phyloP scores from a whole-genome alignment of 2,329 filamentous ascomycete genomes.

The Xylariaceae sp. region DNA sequence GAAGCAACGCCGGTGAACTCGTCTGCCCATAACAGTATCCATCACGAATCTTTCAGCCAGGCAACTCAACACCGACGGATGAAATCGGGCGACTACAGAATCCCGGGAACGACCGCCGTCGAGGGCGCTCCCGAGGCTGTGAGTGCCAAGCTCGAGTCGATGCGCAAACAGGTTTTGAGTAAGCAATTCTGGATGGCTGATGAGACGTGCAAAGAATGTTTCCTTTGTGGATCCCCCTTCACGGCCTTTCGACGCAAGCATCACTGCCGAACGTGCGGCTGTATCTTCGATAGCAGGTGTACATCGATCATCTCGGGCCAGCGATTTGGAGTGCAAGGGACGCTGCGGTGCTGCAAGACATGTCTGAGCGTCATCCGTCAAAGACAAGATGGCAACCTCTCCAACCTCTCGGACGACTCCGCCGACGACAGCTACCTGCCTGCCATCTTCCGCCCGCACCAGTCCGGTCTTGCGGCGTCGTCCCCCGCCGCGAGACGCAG shows the following conservation, averaged over 20 bases:
- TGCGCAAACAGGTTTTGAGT: slow-evolving; percentile 81
- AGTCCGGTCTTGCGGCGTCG: slow-evolving; percentile 37
- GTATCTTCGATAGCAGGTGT: slow-evolving; percentile 96
- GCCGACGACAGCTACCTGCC: slow-evolving; percentile 67
- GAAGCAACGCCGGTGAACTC: slow-evolving; percentile 54
- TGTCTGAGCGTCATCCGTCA: slow-evolving; percentile 89
- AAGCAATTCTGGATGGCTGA: slow-evolving; percentile 99
- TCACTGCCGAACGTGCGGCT: slow-evolving; percentile 93
- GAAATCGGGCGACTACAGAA: slow-evolving; percentile 43
- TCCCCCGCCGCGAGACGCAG: slow-evolving; percentile 35
- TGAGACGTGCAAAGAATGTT: slow-evolving; percentile 96
- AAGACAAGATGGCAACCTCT: slow-evolving; percentile 78
- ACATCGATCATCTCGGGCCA: slow-evolving; percentile 85
- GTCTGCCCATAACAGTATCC: slow-evolving; percentile 52
- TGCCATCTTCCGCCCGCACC: slow-evolving; percentile 53
- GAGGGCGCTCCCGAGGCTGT: slow-evolving; percentile 55
- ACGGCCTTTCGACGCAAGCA: slow-evolving; percentile 94
- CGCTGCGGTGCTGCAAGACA: slow-evolving; percentile 83
- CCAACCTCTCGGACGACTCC: slow-evolving; percentile 82
- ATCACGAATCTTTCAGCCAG: slow-evolving; percentile 51
- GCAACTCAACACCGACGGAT: slow-evolving; percentile 41
- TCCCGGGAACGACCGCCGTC: slow-evolving; percentile 51
- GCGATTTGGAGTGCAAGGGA: slow-evolving; percentile 79
- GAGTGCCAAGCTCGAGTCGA: slow-evolving; percentile 59
- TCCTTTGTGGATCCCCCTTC: slow-evolving; percentile 83